These are phyloP conservation scores for Aspergillus sp. DNA, from an alignment of 2,329 filamentous ascomycete genomes.

Conservation along the genomic window DNA sequence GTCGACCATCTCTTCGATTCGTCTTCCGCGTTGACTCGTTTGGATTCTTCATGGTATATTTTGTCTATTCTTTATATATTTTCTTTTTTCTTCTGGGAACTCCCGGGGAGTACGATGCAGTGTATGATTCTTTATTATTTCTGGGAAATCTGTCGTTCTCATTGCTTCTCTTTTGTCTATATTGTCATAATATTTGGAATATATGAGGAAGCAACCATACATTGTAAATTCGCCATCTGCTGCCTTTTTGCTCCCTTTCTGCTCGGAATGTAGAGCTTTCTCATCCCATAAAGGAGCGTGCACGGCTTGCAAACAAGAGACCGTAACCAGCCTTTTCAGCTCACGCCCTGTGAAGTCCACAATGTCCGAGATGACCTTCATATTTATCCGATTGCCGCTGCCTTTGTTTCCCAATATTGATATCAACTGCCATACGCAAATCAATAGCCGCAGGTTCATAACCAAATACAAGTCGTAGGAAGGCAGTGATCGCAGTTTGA, in stretches of 20 bases:
- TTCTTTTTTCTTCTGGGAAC: conserved; percentile 10
- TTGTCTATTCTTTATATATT: conserved; percentile 6
- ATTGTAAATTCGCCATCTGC: conserved; percentile 3
- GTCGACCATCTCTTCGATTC: conserved; percentile 13
- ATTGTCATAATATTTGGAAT: conserved; percentile 2
- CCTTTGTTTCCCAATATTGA: too few relatives aligned
- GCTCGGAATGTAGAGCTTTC: not conserved
- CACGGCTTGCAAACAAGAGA: too few relatives aligned
- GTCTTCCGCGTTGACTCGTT: conserved; percentile 19
- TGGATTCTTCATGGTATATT: conserved; percentile 9
- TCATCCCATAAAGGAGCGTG: too few relatives aligned
- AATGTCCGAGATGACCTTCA: too few relatives aligned
- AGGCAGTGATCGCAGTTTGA: too few relatives aligned
- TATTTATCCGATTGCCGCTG: too few relatives aligned
- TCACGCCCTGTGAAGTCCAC: too few relatives aligned
- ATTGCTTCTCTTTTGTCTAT: conserved; percentile 13
- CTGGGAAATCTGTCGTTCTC: conserved; percentile 9
- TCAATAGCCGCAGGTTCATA: too few relatives aligned
- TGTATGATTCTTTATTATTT: conserved; percentile 14
- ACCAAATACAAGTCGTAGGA: too few relatives aligned
- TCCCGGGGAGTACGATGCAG: conserved; percentile 17
- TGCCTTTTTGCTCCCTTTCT: not conserved
- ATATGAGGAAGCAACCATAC: conserved; percentile 3
- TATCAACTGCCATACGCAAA: too few relatives aligned
- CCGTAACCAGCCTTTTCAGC: too few relatives aligned